Evolutionary conservation across 768 basidiomycete species (phyloP).

Genomic region (Boletus rufocinnamomeus): DNA sequence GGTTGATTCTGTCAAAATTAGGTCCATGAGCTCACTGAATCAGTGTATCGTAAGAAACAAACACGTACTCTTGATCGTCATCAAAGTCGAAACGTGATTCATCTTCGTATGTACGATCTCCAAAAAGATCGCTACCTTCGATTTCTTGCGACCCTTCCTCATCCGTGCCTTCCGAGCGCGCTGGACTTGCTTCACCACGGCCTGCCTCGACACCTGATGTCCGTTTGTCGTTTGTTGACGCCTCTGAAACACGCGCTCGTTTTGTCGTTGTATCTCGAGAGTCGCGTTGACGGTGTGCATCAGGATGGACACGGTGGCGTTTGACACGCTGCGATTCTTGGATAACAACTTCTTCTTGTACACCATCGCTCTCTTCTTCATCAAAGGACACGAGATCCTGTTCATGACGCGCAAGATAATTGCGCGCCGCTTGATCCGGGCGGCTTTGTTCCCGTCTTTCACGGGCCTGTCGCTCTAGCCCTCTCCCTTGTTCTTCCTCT

Average conservation of each 20-base stretch:
- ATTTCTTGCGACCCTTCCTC: conserved; percentile 7
- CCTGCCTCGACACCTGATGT: background rate
- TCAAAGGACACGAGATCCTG: conserved; percentile 1
- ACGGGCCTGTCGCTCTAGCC: background rate
- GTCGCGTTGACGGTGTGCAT: conserved; percentile 3
- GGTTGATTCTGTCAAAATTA: conserved; percentile 3
- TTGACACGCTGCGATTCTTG: conserved; percentile 12
- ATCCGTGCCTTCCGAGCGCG: background rate
- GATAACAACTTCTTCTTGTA: background rate
- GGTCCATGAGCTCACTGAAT: background rate
- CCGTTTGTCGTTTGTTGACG: background rate
- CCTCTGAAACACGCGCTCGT: conserved; percentile 11
- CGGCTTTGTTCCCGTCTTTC: background rate
- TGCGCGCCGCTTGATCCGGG: background rate
- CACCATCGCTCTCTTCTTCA: background rate
- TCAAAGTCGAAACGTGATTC: background rate
- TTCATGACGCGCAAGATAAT: conserved; percentile 3
- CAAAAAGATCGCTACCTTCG: conserved; percentile 27
- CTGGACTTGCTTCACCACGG: background rate
- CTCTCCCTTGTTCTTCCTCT: conserved; percentile 8
- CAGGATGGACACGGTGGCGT: conserved; percentile 16
- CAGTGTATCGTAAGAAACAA: background rate
- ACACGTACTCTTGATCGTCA: conserved; percentile 17
- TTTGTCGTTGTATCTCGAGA: conserved; percentile 11
- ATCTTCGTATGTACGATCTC: conserved; percentile 13